Base-by-base conservation (phyloP, 1,139 yeast genomes). In the Kodamaea arcana region DNA sequence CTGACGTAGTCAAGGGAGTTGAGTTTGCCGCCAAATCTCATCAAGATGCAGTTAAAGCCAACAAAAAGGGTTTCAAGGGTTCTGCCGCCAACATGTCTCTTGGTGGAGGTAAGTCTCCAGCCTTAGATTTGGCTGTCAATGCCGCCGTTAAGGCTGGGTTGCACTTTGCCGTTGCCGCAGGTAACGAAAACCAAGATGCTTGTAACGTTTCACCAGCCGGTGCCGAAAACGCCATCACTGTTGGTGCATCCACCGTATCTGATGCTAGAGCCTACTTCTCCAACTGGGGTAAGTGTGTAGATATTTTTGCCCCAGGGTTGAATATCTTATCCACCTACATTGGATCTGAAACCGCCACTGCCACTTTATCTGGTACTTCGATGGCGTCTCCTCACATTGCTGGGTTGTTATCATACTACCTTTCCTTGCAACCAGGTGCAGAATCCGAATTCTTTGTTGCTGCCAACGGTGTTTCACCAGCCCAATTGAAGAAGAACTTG, bases 301-400 rank as follows among this genome's bases (percentile, higher is more conserved):
- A 83, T 58, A 77, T 85, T 41, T 84, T 83, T 54, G 94, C 87
- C 23, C 94, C 94, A 20, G 94, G 94, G 55, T 74, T 83, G 60
- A 81, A 83, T 60, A 75, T 85, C 45, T 69, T 82, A 52, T 82
- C 92, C 22, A 83, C 94, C 36, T 92, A 88, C 68, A 88, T 85
- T 60, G 94, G 95, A 33, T 82, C 94, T 26, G 79, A 80, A 46
- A 62, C 75, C 39, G 88, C 94, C 32, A 83, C 95, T 47, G 95
- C 95, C 42, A 80, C 92, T 34, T 75, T 92, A 63, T 87, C 97
- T 27, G 98, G 98, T 66, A 92, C 98, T 15, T 92, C 98, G 15
- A 92, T 92, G 98, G 98, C 98, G 24, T 86, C 97, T 30, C 98
- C 98, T 35, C 97, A 92, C 59, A 83, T 92, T 58, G 83, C 88